A percentile compares a stretch with the other conserved stretches of the same genome.
These are phyloP conservation scores for Phytophthora tentaculata DNA, from an alignment of 352 stramenopile species.

Conservation along the genomic window DNA sequence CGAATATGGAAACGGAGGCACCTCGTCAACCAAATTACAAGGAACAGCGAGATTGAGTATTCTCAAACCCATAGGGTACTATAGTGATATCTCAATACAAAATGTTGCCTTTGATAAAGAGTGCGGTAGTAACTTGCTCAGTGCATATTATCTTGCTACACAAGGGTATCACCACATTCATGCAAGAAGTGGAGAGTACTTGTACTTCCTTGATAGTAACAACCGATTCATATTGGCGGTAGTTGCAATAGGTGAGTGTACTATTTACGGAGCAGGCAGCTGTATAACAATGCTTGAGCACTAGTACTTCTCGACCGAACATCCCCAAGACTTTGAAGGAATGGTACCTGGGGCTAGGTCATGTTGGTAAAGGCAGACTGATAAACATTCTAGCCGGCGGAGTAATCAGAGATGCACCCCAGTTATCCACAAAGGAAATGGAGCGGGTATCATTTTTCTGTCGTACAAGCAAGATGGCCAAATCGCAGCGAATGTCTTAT, in stretches of 20 bases:
- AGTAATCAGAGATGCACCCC: background rate
- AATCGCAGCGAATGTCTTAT: conserved; percentile 1
- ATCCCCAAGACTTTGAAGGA: conserved; percentile 1
- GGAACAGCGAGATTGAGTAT: conserved; percentile 14
- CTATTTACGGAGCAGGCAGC: background rate
- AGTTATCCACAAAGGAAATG: background rate
- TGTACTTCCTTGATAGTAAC: conserved; percentile 1
- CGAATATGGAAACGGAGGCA: conserved; percentile 12
- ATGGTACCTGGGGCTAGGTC: conserved; percentile 13
- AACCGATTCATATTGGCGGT: conserved; percentile 6
- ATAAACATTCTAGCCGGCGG: background rate
- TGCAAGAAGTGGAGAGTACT: background rate
- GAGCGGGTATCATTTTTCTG: background rate
- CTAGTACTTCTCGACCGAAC: background rate
- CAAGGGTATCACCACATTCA: conserved; percentile 3
- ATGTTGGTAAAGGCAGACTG: conserved; percentile 10
- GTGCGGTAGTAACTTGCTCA: conserved; percentile 8
- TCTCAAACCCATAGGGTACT: conserved; percentile 9
- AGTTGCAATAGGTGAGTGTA: conserved; percentile 10
- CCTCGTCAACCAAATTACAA: conserved; percentile 9
- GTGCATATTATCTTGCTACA: conserved; percentile 4
- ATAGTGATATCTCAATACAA: conserved; percentile 16
- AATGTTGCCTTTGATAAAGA: conserved; percentile 15
- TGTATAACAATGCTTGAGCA: background rate
- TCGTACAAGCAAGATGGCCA: background rate